Evolutionary conservation across 2,329 filamentous ascomycete species (phyloP).

Genomic region (Fusarium sp.): DNA sequence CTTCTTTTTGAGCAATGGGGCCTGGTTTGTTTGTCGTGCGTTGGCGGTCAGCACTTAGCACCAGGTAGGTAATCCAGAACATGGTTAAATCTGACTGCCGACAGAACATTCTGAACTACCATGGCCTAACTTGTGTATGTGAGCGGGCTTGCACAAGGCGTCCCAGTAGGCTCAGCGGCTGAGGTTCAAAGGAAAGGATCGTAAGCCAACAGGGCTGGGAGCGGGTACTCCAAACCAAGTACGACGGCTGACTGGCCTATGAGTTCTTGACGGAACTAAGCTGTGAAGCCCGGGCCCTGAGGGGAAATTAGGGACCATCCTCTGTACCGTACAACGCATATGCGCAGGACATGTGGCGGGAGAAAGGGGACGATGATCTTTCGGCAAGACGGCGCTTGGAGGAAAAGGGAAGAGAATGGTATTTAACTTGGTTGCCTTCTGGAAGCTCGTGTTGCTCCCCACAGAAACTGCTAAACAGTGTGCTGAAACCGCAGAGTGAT

Average conservation of each 20-base stretch:
- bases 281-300: conserved; percentile 34
- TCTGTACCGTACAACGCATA: conserved; percentile 32
- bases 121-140: conserved; percentile 35
- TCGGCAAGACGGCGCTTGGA: conserved; percentile 19
- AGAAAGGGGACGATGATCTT: conserved; percentile 41
- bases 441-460: conserved; percentile 21
- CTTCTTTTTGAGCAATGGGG: conserved; percentile 1
- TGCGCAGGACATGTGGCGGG: conserved; percentile 16
- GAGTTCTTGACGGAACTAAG: conserved; percentile 23
- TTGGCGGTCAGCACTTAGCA: conserved; percentile 42
- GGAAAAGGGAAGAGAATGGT: conserved; percentile 23
- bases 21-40: conserved; percentile 15
- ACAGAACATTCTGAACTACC: conserved; percentile 17
- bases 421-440: conserved; percentile 31
- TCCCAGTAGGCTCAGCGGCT: conserved; percentile 43
- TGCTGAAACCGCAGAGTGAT: conserved; percentile 27
- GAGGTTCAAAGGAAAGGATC: conserved; percentile 45
- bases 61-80: conserved; percentile 17
- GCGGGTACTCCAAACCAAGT: conserved; percentile 37
- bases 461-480: conserved; percentile 19
- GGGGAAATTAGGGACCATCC: conserved; percentile 43
- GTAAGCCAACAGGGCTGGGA: conserved; percentile 47
- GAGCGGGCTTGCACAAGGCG: conserved; percentile 44
- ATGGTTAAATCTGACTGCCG: conserved; percentile 48
- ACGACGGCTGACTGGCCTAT: conserved; percentile 31